Conservation (phyloP, 768 basidiomycete species). For the Lactarius psammicola region DNA sequence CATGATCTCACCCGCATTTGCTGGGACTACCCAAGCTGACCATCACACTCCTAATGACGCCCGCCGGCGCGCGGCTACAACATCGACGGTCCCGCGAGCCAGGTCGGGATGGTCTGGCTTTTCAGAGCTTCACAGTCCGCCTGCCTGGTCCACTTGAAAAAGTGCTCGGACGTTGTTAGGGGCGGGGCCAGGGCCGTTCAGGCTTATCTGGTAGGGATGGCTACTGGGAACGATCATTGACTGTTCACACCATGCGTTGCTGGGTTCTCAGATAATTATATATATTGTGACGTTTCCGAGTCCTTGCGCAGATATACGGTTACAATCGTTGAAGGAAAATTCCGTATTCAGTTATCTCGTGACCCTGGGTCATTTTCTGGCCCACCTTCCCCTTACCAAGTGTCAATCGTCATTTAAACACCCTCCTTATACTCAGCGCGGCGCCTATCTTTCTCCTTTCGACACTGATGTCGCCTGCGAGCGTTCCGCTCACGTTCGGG, state of each 20-base stretch:
- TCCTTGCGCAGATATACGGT: too few relatives aligned
- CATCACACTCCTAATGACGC: background rate
- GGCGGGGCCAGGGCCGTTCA: background rate
- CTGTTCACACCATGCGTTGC: background rate
- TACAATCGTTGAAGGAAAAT: too few relatives aligned
- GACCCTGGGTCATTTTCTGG: too few relatives aligned
- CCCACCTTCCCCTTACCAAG: too few relatives aligned
- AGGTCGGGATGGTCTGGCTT: background rate
- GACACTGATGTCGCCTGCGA: background rate
- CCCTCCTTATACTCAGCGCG: background rate
- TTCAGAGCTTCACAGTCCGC: background rate
- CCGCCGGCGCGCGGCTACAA: background rate
- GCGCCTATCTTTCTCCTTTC: background rate
- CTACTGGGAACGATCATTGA: background rate
- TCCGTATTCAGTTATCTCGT: too few relatives aligned
- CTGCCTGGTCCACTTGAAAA: background rate
- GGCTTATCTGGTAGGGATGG: background rate
- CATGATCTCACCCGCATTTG: background rate
- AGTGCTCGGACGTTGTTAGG: background rate
- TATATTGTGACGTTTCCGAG: too few relatives aligned
- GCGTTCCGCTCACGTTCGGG: constrained; percentile 23
- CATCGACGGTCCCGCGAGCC: background rate
- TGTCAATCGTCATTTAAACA: too few relatives aligned
- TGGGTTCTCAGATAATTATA: background rate
- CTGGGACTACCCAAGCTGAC: background rate